Base-by-base conservation (phyloP, 2,329 filamentous ascomycete species). In the Arthrobotrys entomopaga region DNA sequence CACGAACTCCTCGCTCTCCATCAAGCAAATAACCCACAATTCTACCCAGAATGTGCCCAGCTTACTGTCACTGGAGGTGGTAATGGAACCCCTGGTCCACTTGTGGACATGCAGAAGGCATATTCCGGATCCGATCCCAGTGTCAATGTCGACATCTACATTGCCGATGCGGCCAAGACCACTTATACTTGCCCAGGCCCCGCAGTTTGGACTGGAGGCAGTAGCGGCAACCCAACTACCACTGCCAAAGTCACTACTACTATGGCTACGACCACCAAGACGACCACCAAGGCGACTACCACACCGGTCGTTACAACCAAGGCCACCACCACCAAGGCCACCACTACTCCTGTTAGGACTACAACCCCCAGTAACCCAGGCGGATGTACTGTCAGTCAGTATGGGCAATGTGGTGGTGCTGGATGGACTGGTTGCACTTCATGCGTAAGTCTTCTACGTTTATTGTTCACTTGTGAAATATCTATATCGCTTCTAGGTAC, bases 31-130 rank as follows among this genome's bases (percentile, higher is more conserved):
- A 82, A 81, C 22, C 83, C 81, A 67, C 85, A 86, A 78, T 86
- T 86, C 79, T 87, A 87, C 78, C 83, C 85, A 11, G 86, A 87
- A 79, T 87, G 86, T 76, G 85, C 85, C 0, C 85, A 87, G 79
- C 78, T 87, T 50, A 82, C 80, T 16, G 83, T 87, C 11, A 83
- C 84, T 2, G 85, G 85, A 19, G 82, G 81, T 29, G 85, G 86
- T 8, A 82, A 80, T 10, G 82, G 81, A 2, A 77, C 78, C 6
- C 85, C 85, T 0, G 78, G 81, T 8, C 83, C 79, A 59, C 76
- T 86, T 29, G 82, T 83, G 3, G 82, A 80, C 8, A 86, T 87
- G 61, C 85, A 72, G 24, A 76, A 66, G 43, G 75, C 73, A 2
- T 77, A 76, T 43, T 59, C 40, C 16, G 63, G 66, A 49, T 54